Conservation (phyloP, 2,329 filamentous ascomycete genomes). For the Lasiodiplodia citricola region DNA sequence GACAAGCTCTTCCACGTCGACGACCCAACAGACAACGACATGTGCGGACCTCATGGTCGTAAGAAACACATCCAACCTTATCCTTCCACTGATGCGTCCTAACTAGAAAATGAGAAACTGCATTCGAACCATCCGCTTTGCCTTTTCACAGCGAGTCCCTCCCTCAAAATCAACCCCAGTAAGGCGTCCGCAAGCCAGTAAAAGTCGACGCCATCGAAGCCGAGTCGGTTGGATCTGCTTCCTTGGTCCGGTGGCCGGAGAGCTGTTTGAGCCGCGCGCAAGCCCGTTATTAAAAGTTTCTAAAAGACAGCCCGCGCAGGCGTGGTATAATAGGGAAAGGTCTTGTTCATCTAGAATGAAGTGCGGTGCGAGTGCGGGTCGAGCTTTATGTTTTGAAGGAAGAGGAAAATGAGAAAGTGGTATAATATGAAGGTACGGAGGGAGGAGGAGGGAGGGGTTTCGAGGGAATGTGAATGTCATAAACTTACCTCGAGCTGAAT, state of each 20-base stretch:
- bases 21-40: too few relatives aligned
- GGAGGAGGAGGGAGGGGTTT: background rate
- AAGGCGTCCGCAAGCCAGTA: conserved; percentile 46
- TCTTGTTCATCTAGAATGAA: conserved; percentile 14
- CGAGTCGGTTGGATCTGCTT: conserved; percentile 54
- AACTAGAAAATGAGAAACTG: background rate
- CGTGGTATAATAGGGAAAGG: background rate
- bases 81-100: too few relatives aligned
- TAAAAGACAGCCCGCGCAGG: background rate
- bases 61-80: too few relatives aligned
- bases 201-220: conserved; percentile 38
- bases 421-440: background rate
- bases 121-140: background rate
- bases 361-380: conserved; percentile 13
- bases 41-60: too few relatives aligned
- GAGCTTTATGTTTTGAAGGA: conserved; percentile 4
- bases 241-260: conserved; percentile 72
- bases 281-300: conserved; percentile 10
- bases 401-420: conserved; percentile 2
- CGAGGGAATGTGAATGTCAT: background rate
- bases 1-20: too few relatives aligned
- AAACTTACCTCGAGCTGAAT: conserved; percentile 77
- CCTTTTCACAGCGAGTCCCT: background rate
- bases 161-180: conserved; percentile 40
- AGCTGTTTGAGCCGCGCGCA: conserved; percentile 43